phyloP scores from a whole-genome alignment of 305 asterid genomes.

The Ilex paraguariensis region DNA sequence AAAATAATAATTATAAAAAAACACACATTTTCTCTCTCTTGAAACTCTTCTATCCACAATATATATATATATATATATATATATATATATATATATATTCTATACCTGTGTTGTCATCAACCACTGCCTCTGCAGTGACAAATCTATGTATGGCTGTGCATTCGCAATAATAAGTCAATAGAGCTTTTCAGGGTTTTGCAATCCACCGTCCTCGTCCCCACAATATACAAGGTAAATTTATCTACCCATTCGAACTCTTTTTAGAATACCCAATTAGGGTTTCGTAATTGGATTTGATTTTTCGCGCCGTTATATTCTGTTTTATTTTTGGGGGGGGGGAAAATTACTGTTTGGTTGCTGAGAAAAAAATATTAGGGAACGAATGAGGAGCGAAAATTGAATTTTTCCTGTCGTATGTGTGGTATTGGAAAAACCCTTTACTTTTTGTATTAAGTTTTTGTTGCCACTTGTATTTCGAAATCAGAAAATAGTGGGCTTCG shows the following conservation, averaged over 20 bases:
- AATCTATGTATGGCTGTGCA: background rate
- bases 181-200: slow-evolving; percentile 1
- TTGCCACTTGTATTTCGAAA: too few species aligned
- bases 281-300: slow-evolving; percentile 4
- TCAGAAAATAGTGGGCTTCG: too few species aligned
- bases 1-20: slow-evolving; percentile 8
- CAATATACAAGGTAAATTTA: slow-evolving; percentile 11
- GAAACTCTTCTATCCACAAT: background rate
- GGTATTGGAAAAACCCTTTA: too few species aligned
- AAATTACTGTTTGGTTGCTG: too few species aligned
- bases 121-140: background rate
- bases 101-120: slow-evolving; percentile 16
- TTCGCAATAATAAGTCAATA: slow-evolving; percentile 13
- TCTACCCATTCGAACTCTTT: background rate
- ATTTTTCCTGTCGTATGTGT: too few species aligned
- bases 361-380: too few species aligned
- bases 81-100: too few species aligned
- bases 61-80: slow-evolving; percentile 6
- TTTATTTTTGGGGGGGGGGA: too few species aligned
- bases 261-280: slow-evolving; percentile 8
- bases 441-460: too few species aligned
- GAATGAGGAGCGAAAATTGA: too few species aligned
- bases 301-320: too few species aligned
- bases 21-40: background rate
- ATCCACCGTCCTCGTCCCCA: background rate